Base-by-base conservation (phyloP, 1,284 basidiomycete genomes). In the Sphaerobolus stellatus region DNA sequence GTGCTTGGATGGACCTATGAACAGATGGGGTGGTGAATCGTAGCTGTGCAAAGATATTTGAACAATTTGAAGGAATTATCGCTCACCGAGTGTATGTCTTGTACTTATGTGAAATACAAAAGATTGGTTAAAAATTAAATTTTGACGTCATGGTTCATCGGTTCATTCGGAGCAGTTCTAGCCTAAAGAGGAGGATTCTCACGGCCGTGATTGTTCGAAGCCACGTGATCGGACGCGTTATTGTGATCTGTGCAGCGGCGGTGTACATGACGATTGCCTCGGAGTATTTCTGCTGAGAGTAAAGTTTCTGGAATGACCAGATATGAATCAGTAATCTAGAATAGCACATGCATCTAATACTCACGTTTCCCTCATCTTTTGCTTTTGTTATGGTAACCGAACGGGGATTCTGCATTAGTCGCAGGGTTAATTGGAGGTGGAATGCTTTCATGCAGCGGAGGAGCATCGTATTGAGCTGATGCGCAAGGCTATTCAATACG, bases 291-390 rank as follows among this genome's bases (percentile, higher is more conserved):
- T 80, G 79, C 28, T 74, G 64, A 72, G 94, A 94, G 77, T 91
- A 97, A 4, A 88, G 72, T 34, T 76, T 74, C 92, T 94, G 65
- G 2, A 56, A 31, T 14, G 25, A 29, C 18, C 16, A 45, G 20
- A 28, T 50, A n/a, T 38, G 14, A 25, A 56, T 33, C 59, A 45
- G 33, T 22, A 16, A 58, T 25, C 24, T n/a, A n/a, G n/a, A n/a
- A n/a, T n/a, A n/a, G n/a, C n/a, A n/a, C n/a, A n/a, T n/a, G n/a
- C n/a, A n/a, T n/a, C n/a, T n/a, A n/a, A n/a, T n/a, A n/a, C 79
- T 63, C 66, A 92, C 90, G 68, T 97, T 97, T 58, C 94, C 94
- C 59, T 94, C 90, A 51, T 96, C 94, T 68, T 96, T 97, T 20
- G 86, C 86, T 46, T 78, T 75, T 27, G 80, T 87, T 58, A 96